Conservation (phyloP, 495 filamentous ascomycete genomes). For the Neurospora sp. region DNA sequence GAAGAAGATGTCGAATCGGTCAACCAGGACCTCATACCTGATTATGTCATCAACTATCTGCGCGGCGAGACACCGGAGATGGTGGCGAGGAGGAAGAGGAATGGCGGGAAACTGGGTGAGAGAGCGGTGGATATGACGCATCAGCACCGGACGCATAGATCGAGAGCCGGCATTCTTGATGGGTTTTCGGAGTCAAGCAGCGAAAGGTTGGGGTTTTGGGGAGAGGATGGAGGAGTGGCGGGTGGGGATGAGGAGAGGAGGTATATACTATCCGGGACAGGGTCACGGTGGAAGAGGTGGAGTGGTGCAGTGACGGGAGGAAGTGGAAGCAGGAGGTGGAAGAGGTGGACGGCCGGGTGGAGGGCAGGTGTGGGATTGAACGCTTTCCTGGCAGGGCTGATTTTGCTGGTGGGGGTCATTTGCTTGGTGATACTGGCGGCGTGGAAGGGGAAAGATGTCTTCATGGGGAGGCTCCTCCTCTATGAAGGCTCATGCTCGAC, state of each 20-base stretch:
- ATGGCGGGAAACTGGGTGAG: slow-evolving; percentile 24
- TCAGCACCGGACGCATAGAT: slow-evolving; percentile 16
- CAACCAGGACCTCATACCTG: slow-evolving; percentile 30
- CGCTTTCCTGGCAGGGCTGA: slow-evolving; percentile 23
- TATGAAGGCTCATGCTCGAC: slow-evolving; percentile 24
- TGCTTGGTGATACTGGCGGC: slow-evolving; percentile 27
- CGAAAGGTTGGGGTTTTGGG: background rate
- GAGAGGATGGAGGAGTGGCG: slow-evolving; percentile 1
- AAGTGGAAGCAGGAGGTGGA: slow-evolving; percentile 1
- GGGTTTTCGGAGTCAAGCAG: slow-evolving; percentile 4
- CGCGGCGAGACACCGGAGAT: slow-evolving; percentile 33
- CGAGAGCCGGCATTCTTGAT: slow-evolving; percentile 27
- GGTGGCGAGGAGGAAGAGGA: slow-evolving; percentile 26
- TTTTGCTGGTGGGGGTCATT: slow-evolving; percentile 28
- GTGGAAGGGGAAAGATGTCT: slow-evolving; percentile 8
- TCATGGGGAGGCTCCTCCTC: slow-evolving; percentile 22
- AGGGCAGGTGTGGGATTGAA: slow-evolving; percentile 30
- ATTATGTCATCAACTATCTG: slow-evolving; percentile 37
- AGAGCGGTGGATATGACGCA: slow-evolving; percentile 21
- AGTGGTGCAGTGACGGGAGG: background rate
- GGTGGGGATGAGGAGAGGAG: slow-evolving; percentile 9
- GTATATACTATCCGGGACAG: background rate
- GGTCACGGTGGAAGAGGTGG: background rate
- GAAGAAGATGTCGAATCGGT: slow-evolving; percentile 14
- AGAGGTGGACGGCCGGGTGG: slow-evolving; percentile 23